Evolutionary conservation across 805 yeast genomes (phyloP).

Genomic region (Candida railenensis): DNA sequence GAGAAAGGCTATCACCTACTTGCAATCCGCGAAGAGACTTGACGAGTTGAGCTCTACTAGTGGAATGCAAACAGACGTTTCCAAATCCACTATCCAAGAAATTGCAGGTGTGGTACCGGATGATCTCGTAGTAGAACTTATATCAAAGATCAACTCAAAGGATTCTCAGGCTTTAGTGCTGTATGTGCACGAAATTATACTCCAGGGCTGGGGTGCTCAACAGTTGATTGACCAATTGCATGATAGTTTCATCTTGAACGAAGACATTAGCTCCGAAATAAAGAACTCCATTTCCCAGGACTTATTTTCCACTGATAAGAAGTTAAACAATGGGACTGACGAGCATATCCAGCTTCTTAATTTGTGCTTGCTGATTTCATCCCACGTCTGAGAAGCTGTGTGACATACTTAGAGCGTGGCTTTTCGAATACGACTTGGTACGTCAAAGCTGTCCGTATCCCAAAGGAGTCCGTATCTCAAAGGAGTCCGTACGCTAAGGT

Average conservation of each 20-base stretch:
- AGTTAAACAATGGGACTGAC: constrained; percentile 80
- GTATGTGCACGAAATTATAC: constrained; percentile 49
- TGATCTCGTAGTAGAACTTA: constrained; percentile 40
- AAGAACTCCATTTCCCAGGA: constrained; percentile 66
- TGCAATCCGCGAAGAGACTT: constrained; percentile 79
- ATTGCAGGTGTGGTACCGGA: constrained; percentile 75
- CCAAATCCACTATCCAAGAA: constrained; percentile 54
- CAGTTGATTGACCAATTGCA: constrained; percentile 73
- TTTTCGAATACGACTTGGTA: background rate
- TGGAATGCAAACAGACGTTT: constrained; percentile 35
- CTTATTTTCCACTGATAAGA: constrained; percentile 72
- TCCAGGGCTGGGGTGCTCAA: constrained; percentile 78
- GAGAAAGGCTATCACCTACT: constrained; percentile 85
- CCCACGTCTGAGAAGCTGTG: constrained; percentile 3
- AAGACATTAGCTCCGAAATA: constrained; percentile 44
- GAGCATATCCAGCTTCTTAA: constrained; percentile 82
- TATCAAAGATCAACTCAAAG: constrained; percentile 29
- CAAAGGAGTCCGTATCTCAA: too few species aligned
- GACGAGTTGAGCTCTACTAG: constrained; percentile 21
- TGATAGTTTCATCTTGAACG: constrained; percentile 60
- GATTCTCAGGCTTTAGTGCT: constrained; percentile 29
- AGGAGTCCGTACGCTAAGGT: background rate
- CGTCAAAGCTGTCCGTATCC: too few species aligned
- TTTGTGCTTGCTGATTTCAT: constrained; percentile 39
- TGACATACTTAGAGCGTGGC: background rate